Evolutionary conservation across 192 early-diverging fungal genomes (phyloP).

Genomic region (Pilobolus umbonatus): DNA sequence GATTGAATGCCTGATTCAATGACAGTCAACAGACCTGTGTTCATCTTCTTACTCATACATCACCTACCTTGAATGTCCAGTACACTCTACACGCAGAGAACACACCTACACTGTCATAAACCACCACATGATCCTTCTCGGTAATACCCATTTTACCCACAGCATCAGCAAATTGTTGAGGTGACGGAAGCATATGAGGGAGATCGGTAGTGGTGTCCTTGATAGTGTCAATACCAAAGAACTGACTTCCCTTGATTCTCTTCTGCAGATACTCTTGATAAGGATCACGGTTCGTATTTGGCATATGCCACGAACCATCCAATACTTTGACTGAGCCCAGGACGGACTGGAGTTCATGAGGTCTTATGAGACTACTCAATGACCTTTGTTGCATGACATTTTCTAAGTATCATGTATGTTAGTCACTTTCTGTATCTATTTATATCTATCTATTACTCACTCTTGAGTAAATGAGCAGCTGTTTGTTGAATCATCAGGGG

Average conservation of each 20-base stretch:
- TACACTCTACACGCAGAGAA: constrained; percentile 83
- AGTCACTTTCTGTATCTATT: neutral
- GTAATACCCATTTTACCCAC: constrained; percentile 77
- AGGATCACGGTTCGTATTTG: constrained; percentile 59
- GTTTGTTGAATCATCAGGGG: too few species aligned
- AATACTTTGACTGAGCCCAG: constrained; percentile 61
- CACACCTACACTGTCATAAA: constrained; percentile 83
- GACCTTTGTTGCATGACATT: constrained; percentile 5
- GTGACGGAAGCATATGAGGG: constrained; percentile 90
- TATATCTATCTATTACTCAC: neutral
- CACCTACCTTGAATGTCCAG: constrained; percentile 83
- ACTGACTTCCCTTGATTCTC: constrained; percentile 65
- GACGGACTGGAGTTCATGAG: constrained; percentile 10
- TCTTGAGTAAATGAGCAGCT: too few species aligned
- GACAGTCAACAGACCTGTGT: neutral
- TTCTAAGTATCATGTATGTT: neutral
- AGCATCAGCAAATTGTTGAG: constrained; percentile 63
- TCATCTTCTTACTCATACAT: neutral
- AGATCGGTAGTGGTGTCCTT: constrained; percentile 65
- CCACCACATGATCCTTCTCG: constrained; percentile 78
- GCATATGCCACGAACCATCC: constrained; percentile 93
- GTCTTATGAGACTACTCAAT: constrained; percentile 18
- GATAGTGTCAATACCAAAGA: constrained; percentile 88
- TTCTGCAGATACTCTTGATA: constrained; percentile 63
- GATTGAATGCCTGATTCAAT: constrained; percentile 80